Base-by-base conservation (phyloP, 768 basidiomycete genomes). In the Agaricus bisporus region DNA sequence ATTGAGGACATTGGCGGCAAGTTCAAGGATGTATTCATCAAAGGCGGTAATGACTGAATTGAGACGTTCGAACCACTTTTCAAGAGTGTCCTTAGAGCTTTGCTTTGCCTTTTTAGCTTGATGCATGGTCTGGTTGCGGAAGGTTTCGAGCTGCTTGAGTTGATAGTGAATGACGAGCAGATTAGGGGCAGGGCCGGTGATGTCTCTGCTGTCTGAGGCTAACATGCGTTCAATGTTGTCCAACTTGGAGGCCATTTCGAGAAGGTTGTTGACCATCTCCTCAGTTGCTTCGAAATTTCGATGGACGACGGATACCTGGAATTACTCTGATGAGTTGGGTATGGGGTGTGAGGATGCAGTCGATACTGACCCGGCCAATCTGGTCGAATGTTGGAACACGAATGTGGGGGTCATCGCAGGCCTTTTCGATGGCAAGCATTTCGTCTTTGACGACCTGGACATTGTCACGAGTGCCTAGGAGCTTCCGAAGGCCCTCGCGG, bases 81-180 rank as follows among this genome's bases (percentile, higher is more conserved):
- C 74, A 36, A 92, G 74, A 10, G 88, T 92, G 39, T 74, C 71
- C 51, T 85, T 80, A 3, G 85, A 83, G 39, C 78, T 73, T 0
- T 81, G 70, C 12, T 85, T 83, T 5, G 88, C 85, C 55, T 85
- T 81, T 70, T 94, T 95, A 14, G 95, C 95, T 65, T 92, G 87
- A 61, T 94, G 92, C 77, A 98, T 82, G 10, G 93, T 93, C 66
- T 95, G 86, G 63, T 98, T 98, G 2, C 94, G 82, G 70, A 99
- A 99, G 2, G 79, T 78, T 65, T 98, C 95, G 32, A 99, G 85
- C 61, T 91, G 90, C 57, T 87, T 94, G 56, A 98, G 81, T 56
- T 93, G 90, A 65, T 83, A 91, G 69, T 98, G 97, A 45, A 97
- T 87, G 20, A 85, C 74, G 43, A 99, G 85, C 25, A 99, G 79